These are phyloP conservation scores for Tephrocybe sp. DNA, from an alignment of 768 basidiomycete genomes.

Conservation along the genomic window DNA sequence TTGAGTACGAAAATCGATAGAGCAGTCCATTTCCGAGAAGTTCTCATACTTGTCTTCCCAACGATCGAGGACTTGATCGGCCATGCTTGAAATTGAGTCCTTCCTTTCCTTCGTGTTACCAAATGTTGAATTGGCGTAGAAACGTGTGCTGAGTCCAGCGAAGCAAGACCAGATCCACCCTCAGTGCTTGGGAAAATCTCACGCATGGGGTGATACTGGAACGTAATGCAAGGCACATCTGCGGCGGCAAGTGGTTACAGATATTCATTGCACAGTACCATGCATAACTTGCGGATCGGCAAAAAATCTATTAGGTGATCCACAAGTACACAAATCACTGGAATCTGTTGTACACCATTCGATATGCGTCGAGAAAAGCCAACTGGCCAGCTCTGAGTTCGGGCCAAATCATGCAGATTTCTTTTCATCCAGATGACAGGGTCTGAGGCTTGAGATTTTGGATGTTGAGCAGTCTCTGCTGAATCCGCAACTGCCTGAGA, in stretches of 20 bases:
- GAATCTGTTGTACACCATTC: too few relatives aligned
- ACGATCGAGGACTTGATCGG: constrained; percentile 9
- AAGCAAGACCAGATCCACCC: not conserved
- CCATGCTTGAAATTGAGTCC: constrained; percentile 4
- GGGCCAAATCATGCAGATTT: too few relatives aligned
- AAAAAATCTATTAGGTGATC: not conserved
- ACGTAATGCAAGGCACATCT: not conserved
- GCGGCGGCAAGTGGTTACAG: not conserved
- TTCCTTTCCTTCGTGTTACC: not conserved
- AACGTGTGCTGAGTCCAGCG: too few relatives aligned
- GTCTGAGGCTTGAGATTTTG: too few relatives aligned
- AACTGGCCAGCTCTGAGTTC: too few relatives aligned
- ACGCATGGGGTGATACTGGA: not conserved
- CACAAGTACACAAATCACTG: not conserved
- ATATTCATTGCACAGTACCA: too few relatives aligned
- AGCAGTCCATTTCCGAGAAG: constrained; percentile 4
- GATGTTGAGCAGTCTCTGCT: too few relatives aligned
- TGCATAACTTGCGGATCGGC: too few relatives aligned
- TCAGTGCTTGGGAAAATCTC: not conserved
- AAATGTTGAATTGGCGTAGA: not conserved
- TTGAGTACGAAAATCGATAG: constrained; percentile 2
- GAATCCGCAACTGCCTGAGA: too few relatives aligned
- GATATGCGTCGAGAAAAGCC: too few relatives aligned
- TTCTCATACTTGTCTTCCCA: not conserved
- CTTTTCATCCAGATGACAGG: too few relatives aligned